Evolutionary conservation across 2,329 filamentous ascomycete species (phyloP).

Genomic region (Aspergillus novofumigatus): DNA sequence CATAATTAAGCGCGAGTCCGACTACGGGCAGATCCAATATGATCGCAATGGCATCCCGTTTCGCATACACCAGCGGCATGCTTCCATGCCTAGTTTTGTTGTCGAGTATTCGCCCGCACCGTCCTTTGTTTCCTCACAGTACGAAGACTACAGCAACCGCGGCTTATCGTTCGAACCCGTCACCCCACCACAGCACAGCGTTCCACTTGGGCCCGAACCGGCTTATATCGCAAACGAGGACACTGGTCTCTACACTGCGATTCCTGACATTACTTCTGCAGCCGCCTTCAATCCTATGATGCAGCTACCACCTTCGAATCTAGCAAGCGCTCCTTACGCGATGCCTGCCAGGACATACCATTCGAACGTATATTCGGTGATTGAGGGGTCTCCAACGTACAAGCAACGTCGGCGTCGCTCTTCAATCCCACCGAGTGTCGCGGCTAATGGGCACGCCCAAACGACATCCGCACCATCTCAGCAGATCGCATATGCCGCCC

Average conservation of each 20-base stretch:
- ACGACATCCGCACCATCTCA: slow-evolving; percentile 34
- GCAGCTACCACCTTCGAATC: slow-evolving; percentile 80
- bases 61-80: slow-evolving; percentile 83
- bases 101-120: slow-evolving; percentile 97
- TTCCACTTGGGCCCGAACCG: slow-evolving; percentile 78
- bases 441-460: slow-evolving; percentile 50
- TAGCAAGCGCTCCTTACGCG: slow-evolving; percentile 74
- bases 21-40: slow-evolving; percentile 78
- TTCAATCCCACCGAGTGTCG: slow-evolving; percentile 79
- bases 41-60: slow-evolving; percentile 88
- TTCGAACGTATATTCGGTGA: slow-evolving; percentile 84
- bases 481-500: slow-evolving; percentile 53
- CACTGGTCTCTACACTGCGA: slow-evolving; percentile 90
- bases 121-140: slow-evolving; percentile 97
- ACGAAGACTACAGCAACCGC: slow-evolving; percentile 95
- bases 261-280: slow-evolving; percentile 76
- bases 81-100: slow-evolving; percentile 91
- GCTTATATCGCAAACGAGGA: slow-evolving; percentile 98
- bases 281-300: slow-evolving; percentile 82
- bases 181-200: slow-evolving; percentile 86
- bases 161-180: slow-evolving; percentile 95
- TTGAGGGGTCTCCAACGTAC: slow-evolving; percentile 97
- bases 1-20: slow-evolving; percentile 81
- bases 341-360: slow-evolving; percentile 64
- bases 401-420: slow-evolving; percentile 94